A percentile compares a stretch with the other conserved stretches of the same genome.
phyloP scores from a whole-genome alignment of 2,329 filamentous ascomycete species.

The Myriosclerotinia curreyana region DNA sequence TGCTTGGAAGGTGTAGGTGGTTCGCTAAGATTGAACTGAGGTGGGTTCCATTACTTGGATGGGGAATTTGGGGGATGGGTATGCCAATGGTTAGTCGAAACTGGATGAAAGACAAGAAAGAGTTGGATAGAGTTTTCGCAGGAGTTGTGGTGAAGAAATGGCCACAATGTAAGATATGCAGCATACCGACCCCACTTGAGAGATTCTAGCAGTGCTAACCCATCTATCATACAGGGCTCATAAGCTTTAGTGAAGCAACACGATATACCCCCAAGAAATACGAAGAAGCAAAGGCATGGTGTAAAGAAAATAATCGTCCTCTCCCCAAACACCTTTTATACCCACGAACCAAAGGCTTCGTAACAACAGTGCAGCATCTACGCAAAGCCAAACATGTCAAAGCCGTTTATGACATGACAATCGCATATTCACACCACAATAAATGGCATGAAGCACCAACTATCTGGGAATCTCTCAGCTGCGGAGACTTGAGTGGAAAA shows the following conservation, averaged over 20 bases:
- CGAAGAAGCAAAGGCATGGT: conserved; percentile 51
- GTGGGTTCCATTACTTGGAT: conserved; percentile 59
- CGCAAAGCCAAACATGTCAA: conserved; percentile 50
- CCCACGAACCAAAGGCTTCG: conserved; percentile 59
- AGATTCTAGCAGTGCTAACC: conserved; percentile 19
- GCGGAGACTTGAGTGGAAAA: conserved; percentile 42
- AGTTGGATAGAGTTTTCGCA: conserved; percentile 56
- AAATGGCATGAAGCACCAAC: conserved; percentile 48
- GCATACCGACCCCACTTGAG: not conserved
- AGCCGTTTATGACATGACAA: conserved; percentile 55
- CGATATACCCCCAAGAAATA: conserved; percentile 55
- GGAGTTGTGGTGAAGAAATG: conserved; percentile 51
- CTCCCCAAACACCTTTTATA: conserved; percentile 58
- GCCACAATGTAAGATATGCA: conserved; percentile 53
- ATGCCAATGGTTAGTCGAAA: conserved; percentile 61
- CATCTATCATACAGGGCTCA: conserved; percentile 49
- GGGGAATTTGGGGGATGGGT: conserved; percentile 63
- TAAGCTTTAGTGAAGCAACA: conserved; percentile 63
- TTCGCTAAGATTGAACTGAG: conserved; percentile 60
- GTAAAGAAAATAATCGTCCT: conserved; percentile 48
- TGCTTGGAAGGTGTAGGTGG: conserved; percentile 61
- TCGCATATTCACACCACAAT: conserved; percentile 49
- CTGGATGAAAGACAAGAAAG: conserved; percentile 55
- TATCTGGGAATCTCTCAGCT: conserved; percentile 53
- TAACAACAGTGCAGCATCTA: conserved; percentile 56